Base-by-base conservation (phyloP, 1,139 yeast genomes). In the Meyerozyma guilliermondii region DNA sequence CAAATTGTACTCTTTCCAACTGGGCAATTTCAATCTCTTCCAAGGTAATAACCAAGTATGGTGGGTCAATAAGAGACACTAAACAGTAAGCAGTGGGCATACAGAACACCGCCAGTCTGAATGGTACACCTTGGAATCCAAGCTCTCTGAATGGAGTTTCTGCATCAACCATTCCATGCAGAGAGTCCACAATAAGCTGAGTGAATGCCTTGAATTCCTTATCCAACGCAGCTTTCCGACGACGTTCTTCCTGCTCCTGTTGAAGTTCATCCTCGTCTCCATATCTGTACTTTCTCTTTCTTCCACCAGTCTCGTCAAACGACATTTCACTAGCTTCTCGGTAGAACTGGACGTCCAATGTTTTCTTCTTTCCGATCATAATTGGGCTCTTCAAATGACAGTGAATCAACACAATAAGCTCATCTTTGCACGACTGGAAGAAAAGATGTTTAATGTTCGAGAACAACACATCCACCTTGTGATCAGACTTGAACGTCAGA, bases 201-300 rank as follows among this genome's bases (percentile, higher is more conserved):
- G 95, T 92, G 71, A 89, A 94, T 41, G 78, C 74, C 63, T 81
- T 83, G 67, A 91, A 92, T 65, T 94, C 98, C 62, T 86, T 88
- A 68, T 94, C 97, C 57, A 92, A 78, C 39, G 88, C 79, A 14
- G 87, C 86, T 56, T 95, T 86, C 63, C 96, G 80, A 63, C 94
- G 79, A 67, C 98, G 83, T 68, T 92, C 99, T 65, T 92, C 98
- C 66, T 92, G 98, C 68, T 94, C 99, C 64, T 92, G 98, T 66
- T 94, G 98, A 51, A 94, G 74, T 67, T 92, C 99, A 64, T 92
- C 98, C 65, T 92, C 98, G 61, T 92, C 99, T 43, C 98, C 99
- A 58, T 92, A 92, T 59, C 96, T 72, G 72, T 89, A 87, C 52
- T 85, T 83, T 63, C 87, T 74, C 72, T 89, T 87, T 49, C 95